phyloP scores from a whole-genome alignment of 352 stramenopile genomes.

The Phytophthora gonapodyides region DNA sequence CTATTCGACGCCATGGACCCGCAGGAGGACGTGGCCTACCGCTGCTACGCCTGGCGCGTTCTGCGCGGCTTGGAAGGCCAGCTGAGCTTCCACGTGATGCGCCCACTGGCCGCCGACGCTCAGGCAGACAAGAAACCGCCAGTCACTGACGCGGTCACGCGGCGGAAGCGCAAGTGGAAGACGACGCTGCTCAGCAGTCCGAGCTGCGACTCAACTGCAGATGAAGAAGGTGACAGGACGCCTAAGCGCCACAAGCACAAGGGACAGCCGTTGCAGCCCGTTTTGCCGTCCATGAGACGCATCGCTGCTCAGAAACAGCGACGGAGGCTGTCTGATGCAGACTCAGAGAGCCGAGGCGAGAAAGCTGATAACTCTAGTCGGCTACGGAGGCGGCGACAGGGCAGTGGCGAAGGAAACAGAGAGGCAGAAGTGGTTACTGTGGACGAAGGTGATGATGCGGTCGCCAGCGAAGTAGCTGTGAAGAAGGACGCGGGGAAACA shows the following conservation, averaged over 20 bases:
- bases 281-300: slow-evolving; percentile 54
- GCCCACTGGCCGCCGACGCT: slow-evolving; percentile 23
- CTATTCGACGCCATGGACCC: slow-evolving; percentile 69
- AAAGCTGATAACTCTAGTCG: slow-evolving; percentile 15
- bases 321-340: slow-evolving; percentile 34
- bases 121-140: slow-evolving; percentile 18
- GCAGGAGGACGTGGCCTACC: slow-evolving; percentile 54
- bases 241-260: slow-evolving; percentile 38
- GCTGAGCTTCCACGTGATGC: slow-evolving; percentile 71
- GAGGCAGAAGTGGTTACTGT: slow-evolving; percentile 14
- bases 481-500: slow-evolving; percentile 20
- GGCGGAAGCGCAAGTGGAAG: slow-evolving; percentile 77
- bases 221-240: slow-evolving; percentile 3
- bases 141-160: slow-evolving; percentile 1
- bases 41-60: slow-evolving; percentile 65
- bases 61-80: slow-evolving; percentile 60
- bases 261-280: slow-evolving; percentile 42
- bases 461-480: slow-evolving; percentile 4
- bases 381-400: slow-evolving; percentile 19
- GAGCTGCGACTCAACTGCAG: slow-evolving; percentile 9
- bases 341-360: slow-evolving; percentile 29
- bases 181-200: slow-evolving; percentile 55
- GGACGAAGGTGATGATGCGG: slow-evolving; percentile 12
- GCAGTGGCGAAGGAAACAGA: slow-evolving; percentile 11
- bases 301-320: slow-evolving; percentile 54